Conservation (phyloP, 345 rosid genomes). For the Garcia nutans region DNA sequence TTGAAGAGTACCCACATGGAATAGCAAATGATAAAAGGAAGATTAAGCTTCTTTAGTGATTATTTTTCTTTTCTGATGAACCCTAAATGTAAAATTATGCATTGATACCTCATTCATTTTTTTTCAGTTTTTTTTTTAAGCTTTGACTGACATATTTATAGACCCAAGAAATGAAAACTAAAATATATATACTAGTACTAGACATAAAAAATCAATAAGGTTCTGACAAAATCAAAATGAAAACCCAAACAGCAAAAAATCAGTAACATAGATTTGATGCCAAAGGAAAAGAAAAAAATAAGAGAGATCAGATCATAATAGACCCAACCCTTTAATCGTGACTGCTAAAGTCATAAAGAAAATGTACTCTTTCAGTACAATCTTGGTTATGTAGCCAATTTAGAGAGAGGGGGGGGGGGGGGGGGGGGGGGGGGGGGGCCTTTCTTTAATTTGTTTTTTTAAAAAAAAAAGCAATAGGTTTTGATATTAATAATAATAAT, state of each 20-base stretch:
- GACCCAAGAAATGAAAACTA: neutral
- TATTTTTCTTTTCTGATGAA: neutral
- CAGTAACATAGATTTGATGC: conserved; percentile 16
- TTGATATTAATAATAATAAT: too few species aligned
- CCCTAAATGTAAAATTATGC: neutral
- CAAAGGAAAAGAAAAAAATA: neutral
- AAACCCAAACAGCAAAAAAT: conserved; percentile 15
- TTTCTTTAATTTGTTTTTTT: too few species aligned
- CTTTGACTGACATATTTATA: conserved; percentile 9
- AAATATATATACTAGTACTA: neutral
- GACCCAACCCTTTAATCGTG: neutral
- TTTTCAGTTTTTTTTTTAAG: neutral
- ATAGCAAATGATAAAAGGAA: neutral
- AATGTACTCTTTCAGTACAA: conserved; percentile 2
- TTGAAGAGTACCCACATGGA: neutral
- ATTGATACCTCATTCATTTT: neutral
- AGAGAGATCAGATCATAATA: conserved; percentile 11
- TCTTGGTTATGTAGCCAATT: too few species aligned
- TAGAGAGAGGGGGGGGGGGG: too few species aligned
- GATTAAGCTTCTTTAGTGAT: neutral
- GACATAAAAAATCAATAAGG: conserved; percentile 9
- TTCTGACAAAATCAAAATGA: neutral
- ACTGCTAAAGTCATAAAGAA: conserved; percentile 19
- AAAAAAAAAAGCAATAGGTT: too few species aligned
- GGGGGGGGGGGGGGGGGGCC: too few species aligned